phyloP scores from a whole-genome alignment of 2,329 filamentous ascomycete species.

The Diplodia scrobiculata region DNA sequence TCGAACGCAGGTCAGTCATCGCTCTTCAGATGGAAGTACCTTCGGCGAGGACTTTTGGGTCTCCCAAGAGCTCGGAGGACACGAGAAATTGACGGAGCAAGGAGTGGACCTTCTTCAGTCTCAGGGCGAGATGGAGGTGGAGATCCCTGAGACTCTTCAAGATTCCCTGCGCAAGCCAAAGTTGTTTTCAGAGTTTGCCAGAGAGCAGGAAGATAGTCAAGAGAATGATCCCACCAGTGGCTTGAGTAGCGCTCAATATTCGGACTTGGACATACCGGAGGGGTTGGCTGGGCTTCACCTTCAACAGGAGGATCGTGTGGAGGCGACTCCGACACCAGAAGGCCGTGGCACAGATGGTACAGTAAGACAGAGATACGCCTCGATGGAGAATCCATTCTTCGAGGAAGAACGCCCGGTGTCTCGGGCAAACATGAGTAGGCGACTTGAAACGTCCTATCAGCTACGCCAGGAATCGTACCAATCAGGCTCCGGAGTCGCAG shows the following conservation, averaged over 20 bases:
- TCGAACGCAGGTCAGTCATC: background rate
- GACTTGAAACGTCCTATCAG: background rate
- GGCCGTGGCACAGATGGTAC: background rate
- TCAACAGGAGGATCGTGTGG: background rate
- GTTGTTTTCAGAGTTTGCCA: background rate
- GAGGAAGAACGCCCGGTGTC: background rate
- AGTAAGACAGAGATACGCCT: background rate
- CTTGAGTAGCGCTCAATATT: background rate
- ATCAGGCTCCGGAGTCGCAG: background rate
- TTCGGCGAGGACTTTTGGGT: background rate
- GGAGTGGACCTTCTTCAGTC: background rate
- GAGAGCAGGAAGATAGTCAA: background rate
- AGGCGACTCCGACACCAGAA: background rate
- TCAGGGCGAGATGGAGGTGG: background rate
- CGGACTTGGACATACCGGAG: background rate
- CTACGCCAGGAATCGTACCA: background rate
- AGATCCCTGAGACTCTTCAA: background rate
- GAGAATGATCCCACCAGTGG: background rate
- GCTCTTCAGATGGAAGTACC: background rate
- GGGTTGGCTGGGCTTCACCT: background rate
- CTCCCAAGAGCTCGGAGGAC: background rate
- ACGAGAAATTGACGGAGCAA: background rate
- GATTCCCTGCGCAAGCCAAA: background rate
- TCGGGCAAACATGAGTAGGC: constrained; percentile 6
- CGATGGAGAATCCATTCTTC: background rate